Conservation (phyloP, 1,139 yeast species). For the Taiozyma sp. region DNA sequence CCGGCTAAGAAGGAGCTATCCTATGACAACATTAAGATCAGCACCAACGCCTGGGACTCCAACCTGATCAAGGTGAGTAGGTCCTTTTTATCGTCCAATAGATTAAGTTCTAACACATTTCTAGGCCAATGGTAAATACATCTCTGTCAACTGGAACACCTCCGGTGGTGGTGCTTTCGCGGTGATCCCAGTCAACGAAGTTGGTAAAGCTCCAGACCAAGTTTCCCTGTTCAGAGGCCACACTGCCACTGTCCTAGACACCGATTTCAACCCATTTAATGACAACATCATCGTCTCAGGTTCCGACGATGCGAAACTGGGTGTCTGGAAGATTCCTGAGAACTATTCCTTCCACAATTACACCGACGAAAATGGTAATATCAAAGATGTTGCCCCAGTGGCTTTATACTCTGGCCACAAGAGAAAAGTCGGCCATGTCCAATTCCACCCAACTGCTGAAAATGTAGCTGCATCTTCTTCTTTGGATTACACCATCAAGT, state of each 20-base stretch:
- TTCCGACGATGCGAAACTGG: slow-evolving; percentile 88
- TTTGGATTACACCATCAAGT: slow-evolving; percentile 81
- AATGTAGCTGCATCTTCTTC: slow-evolving; percentile 87
- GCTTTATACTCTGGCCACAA: slow-evolving; percentile 79
- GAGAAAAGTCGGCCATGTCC: slow-evolving; percentile 91
- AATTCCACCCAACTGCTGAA: slow-evolving; percentile 84
- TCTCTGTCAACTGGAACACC: slow-evolving; percentile 89
- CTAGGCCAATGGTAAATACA: slow-evolving; percentile 70
- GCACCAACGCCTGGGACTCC: slow-evolving; percentile 95
- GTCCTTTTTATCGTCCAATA: slow-evolving; percentile 2
- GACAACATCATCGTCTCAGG: slow-evolving; percentile 73
- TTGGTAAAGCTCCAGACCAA: slow-evolving; percentile 92
- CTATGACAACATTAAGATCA: slow-evolving; percentile 80
- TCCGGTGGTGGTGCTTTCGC: slow-evolving; percentile 99
- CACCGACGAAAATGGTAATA: slow-evolving; percentile 55
- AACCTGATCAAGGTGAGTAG: slow-evolving; percentile 58
- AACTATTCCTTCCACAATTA: slow-evolving; percentile 66
- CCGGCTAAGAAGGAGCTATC: slow-evolving; percentile 82
- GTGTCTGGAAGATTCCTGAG: slow-evolving; percentile 83
- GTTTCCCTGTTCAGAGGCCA: slow-evolving; percentile 95
- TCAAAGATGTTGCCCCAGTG: slow-evolving; percentile 66
- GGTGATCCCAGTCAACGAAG: slow-evolving; percentile 77
- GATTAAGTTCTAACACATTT: slow-evolving; percentile 4
- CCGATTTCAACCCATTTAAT: slow-evolving; percentile 88
- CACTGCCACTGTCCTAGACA: slow-evolving; percentile 90